These are phyloP conservation scores for Spinacia oleracea DNA, from an alignment of 179 eudicot genomes.

Conservation along the genomic window DNA sequence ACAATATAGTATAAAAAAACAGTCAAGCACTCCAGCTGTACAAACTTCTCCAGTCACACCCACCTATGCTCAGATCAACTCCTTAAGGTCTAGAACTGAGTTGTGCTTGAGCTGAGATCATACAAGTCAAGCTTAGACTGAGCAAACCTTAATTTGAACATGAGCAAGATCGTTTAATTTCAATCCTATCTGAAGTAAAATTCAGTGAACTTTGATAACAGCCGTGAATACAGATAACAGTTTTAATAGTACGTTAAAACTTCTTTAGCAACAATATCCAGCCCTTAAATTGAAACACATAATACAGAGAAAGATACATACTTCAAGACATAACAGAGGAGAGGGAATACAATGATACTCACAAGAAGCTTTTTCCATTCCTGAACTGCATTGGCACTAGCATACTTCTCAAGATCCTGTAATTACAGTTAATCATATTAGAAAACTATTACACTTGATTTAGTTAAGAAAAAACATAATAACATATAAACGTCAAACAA, in stretches of 20 bases:
- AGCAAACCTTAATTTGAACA: not conserved
- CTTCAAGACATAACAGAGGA: not conserved
- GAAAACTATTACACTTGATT: not conserved
- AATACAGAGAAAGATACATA: not conserved
- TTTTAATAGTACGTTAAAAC: not conserved
- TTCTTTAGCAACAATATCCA: not conserved
- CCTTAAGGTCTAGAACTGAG: not conserved
- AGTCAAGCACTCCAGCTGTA: not conserved
- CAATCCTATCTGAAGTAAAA: not conserved
- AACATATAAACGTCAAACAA: not conserved
- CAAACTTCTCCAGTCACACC: not conserved
- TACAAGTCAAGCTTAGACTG: not conserved
- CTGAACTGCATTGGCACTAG: slow-evolving; percentile 67
- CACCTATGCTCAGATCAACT: not conserved
- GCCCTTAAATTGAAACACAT: not conserved
- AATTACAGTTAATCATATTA: not conserved
- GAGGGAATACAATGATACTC: slow-evolving; percentile 36
- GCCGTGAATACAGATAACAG: not conserved
- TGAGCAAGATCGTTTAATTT: not conserved
- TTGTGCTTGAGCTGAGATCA: not conserved
- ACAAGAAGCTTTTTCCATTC: slow-evolving; percentile 97
- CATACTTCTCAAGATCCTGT: slow-evolving; percentile 87
- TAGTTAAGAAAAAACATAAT: not conserved
- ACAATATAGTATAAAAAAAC: too few species aligned
- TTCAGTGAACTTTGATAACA: not conserved